Evolutionary conservation across 805 yeast genomes (phyloP), one percentile per base, ranked within the genome.

Genomic region (Candida stauntonica): DNA sequence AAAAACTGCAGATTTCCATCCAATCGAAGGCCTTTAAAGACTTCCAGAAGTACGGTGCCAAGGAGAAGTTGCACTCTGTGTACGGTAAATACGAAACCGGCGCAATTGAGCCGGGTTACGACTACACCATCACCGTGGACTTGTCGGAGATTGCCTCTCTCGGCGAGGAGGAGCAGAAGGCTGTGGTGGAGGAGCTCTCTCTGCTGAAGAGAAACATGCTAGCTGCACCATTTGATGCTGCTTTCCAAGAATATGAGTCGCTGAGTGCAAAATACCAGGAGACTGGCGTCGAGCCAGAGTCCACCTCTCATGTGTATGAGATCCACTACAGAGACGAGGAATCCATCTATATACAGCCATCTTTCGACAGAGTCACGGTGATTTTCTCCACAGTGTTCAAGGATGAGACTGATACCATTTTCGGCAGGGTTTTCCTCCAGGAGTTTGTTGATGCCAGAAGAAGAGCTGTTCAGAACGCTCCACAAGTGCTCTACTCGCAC

Each of bases 401-500:
- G 58, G 99, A 93, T 63, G 98, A 93, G 62, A 93, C 98, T 3
- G 99, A 93, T 64, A 87, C 86, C 60, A 74, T 85, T 37, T 84
- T 86, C 51, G 94, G 95, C 30, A 86, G 82, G 61, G 95, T 87
- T 26, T 87, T 87, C 57, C 67, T 87, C 46, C 96, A 87, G 60
- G 96, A 89, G 65, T 89, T 89, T 61, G 95, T 88, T 31, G 97
- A 89, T 61, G 96, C 98, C 9, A 79, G 99, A 64, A 85, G 85
- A 59, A 77, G 96, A 62, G 84, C 95, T 5, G 91, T 93, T 44
- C 99, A 93, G 66, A 89, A 93, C 35, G 97, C 98, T 2, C 99
- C 99, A 14, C 99, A 93, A 68, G 99, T 93, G 37, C 74, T 93
- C 53, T 89, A 84, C 57, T 82, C 95, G 5, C 88, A 82, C 58